A percentile compares a stretch with the other conserved stretches of the same genome.
These are phyloP conservation scores for Candida vartiovaarae DNA, from an alignment of 805 yeast genomes.

Conservation along the genomic window DNA sequence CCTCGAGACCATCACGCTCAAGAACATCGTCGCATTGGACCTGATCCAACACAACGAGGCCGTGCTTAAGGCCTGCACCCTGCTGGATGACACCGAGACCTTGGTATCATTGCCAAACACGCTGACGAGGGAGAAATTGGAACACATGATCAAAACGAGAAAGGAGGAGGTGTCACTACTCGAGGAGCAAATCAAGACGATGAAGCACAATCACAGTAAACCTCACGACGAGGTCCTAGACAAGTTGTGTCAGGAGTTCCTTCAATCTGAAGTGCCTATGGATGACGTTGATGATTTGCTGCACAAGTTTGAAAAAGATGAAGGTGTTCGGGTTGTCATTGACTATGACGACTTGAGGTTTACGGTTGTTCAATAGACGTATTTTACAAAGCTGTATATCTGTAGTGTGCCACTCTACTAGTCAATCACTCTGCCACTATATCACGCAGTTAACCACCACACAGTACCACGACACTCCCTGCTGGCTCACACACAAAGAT, in stretches of 20 bases:
- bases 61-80: conserved; percentile 14
- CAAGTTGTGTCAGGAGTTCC: conserved; percentile 15
- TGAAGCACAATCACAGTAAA: not conserved
- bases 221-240: conserved; percentile 10
- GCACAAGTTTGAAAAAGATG: conserved; percentile 10
- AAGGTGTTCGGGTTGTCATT: conserved; percentile 10
- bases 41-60: conserved; percentile 20
- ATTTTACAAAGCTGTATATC: too few species aligned
- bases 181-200: conserved; percentile 6
- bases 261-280: conserved; percentile 7
- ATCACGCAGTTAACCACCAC: too few species aligned
- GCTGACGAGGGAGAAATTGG: conserved; percentile 7
- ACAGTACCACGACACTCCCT: too few species aligned
- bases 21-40: conserved; percentile 22
- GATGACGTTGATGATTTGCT: conserved; percentile 14
- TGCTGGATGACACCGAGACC: conserved; percentile 14
- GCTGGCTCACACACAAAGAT: too few species aligned
- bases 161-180: conserved; percentile 3
- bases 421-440: too few species aligned
- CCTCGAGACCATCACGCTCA: conserved; percentile 21
- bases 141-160: conserved; percentile 4
- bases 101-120: not conserved
- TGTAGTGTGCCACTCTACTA: too few species aligned
- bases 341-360: not conserved
- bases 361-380: too few species aligned